Conservation (phyloP, 208 protist genomes). For the Zelonia costaricensis region DNA sequence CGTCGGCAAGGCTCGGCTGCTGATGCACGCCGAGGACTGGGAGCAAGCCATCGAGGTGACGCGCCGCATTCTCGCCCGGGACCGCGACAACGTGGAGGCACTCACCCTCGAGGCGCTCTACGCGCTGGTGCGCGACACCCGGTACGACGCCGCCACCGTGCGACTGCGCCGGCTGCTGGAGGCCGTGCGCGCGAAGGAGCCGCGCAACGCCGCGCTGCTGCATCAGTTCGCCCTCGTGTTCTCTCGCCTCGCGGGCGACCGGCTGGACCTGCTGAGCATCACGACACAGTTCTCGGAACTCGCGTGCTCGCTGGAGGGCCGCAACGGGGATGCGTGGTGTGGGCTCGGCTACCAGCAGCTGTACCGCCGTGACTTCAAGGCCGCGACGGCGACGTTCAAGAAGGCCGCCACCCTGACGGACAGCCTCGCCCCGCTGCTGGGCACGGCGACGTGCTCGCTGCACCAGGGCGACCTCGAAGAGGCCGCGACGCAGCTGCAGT, state of each 20-base stretch:
- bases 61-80: constrained; percentile 76
- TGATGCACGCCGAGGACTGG: constrained; percentile 94
- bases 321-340: constrained; percentile 79
- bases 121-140: constrained; percentile 77
- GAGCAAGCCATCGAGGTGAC: constrained; percentile 88
- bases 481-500: constrained; percentile 82
- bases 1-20: constrained; percentile 80
- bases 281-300: constrained; percentile 71
- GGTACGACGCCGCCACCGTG: constrained; percentile 53
- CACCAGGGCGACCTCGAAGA: constrained; percentile 66
- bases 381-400: constrained; percentile 65
- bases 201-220: constrained; percentile 77
- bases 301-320: constrained; percentile 52
- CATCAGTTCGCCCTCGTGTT: constrained; percentile 74
- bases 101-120: constrained; percentile 73
- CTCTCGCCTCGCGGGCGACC: constrained; percentile 49
- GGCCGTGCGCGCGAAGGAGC: constrained; percentile 67
- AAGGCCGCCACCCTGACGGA: constrained; percentile 81
- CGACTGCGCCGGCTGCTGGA: constrained; percentile 66
- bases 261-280: constrained; percentile 56
- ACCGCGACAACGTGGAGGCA: constrained; percentile 81
- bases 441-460: constrained; percentile 72
- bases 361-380: constrained; percentile 73
- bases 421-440: constrained; percentile 73
- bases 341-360: constrained; percentile 83